These are phyloP conservation scores for Salvia splendens DNA, from an alignment of 257 asterid species.

Conservation along the genomic window DNA sequence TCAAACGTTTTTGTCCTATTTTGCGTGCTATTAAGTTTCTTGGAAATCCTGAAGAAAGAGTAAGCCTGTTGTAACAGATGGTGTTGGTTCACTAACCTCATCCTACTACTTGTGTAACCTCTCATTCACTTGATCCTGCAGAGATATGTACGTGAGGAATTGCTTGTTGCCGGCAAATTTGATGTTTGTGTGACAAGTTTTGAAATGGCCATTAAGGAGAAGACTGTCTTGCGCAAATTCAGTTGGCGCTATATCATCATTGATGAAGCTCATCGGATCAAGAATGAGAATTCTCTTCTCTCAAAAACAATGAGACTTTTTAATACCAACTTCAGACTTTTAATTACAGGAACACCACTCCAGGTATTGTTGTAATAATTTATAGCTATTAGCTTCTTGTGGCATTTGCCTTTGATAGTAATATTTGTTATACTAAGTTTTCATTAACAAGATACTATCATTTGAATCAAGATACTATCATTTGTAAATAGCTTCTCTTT, in stretches of 20 bases:
- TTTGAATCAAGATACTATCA: background rate
- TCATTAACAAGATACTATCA: background rate
- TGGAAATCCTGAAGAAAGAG: conserved; percentile 99
- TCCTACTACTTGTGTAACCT: conserved; percentile 21
- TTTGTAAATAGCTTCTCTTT: background rate
- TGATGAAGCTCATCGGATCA: conserved; percentile 98
- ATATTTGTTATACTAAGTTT: background rate
- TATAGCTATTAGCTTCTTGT: background rate
- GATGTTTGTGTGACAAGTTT: conserved; percentile 98
- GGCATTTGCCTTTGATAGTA: conserved; percentile 3
- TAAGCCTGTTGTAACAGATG: conserved; percentile 41
- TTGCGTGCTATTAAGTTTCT: conserved; percentile 94
- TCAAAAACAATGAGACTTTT: conserved; percentile 94
- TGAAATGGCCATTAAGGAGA: conserved; percentile 98
- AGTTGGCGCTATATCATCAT: conserved; percentile 98
- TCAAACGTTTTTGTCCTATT: conserved; percentile 87
- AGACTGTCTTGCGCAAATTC: conserved; percentile 77
- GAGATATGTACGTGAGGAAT: conserved; percentile 87
- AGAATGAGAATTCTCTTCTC: conserved; percentile 94
- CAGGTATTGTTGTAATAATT: conserved; percentile 55
- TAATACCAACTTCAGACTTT: conserved; percentile 86
- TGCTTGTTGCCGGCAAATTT: conserved; percentile 95
- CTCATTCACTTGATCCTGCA: conserved; percentile 39
- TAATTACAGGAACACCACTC: conserved; percentile 98
- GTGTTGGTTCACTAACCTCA: conserved; percentile 16